Evolutionary conservation across 2,329 filamentous ascomycete species (phyloP), one percentile per base, ranked within the genome.

Genomic region (Fusarium sacchari): DNA sequence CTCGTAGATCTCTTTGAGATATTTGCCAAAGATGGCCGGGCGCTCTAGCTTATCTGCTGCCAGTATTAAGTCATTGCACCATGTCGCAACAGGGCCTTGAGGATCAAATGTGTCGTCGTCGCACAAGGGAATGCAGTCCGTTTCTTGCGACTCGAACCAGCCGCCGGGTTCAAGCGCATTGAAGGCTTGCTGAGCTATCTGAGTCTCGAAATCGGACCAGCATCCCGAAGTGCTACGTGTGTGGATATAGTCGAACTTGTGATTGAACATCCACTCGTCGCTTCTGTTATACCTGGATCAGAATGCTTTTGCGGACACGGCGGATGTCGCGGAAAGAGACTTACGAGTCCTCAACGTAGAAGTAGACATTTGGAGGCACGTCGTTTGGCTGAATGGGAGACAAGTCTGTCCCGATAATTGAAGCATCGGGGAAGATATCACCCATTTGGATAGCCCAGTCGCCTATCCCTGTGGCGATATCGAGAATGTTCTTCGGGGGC

Each of bases 341-440:
- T 76, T 70, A 81, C 79, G 81, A 80, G 76, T 94, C 92, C 75
- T 94, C 92, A 40, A 95, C 87, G 67, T 90, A 89, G 72, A 95
- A 95, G 64, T 90, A 88, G 26, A 94, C 91, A 66, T 95, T 95
- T 32, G 88, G 87, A 1, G 93, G 92, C 0, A 94, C 90, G 49
- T 87, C 84, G 3, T 82, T 82, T 2, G 90, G 90, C 75, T 93
- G 91, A 26, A 92, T 90, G 4, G 91, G 90, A 3, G 90, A 92
- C 7, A 93, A 83, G 75, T 93, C 91, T 14, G 88, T 91, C 34
- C 89, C 91, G 53, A 87, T 86, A 24, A 93, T 85, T 60, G 85
- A 80, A 13, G 90, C 83, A 6, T 84, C 77, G 12, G 90, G 90
- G 63, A 90, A 92, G 49, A 83, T 77, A 72, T 90, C 88, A 74